Evolutionary conservation across 116 monocot genomes (phyloP).

Genomic region (Posidonia oceanica): DNA sequence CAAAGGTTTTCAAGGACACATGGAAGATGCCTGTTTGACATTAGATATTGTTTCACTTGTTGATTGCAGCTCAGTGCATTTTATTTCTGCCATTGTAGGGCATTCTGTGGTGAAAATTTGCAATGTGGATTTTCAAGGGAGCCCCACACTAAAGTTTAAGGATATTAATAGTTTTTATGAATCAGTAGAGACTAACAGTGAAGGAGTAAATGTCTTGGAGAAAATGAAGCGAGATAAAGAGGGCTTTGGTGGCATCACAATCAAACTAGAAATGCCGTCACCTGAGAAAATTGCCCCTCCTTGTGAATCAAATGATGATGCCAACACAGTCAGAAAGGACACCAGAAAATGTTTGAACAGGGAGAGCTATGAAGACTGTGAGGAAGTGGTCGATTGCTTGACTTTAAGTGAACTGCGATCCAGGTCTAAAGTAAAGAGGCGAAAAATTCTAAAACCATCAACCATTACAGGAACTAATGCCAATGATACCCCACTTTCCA

Average conservation of each 20-base stretch:
- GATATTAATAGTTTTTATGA: not conserved
- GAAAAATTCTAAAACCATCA: slow-evolving; percentile 10
- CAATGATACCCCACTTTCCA: not conserved
- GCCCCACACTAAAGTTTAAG: not conserved
- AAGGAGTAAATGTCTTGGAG: not conserved
- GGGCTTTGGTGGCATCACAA: not conserved
- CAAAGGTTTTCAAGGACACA: not conserved
- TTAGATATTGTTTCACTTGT: slow-evolving; percentile 1
- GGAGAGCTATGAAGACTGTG: not conserved
- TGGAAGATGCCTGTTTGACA: not conserved
- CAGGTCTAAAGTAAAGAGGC: slow-evolving; percentile 41
- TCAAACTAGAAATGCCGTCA: not conserved
- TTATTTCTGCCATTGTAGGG: not conserved
- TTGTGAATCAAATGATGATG: not conserved
- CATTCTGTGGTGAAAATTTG: slow-evolving; percentile 1
- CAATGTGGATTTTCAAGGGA: not conserved
- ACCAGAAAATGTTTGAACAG: no score
- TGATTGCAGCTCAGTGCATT: not conserved
- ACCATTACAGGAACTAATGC: not conserved
- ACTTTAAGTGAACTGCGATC: slow-evolving; percentile 29
- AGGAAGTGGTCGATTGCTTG: slow-evolving; percentile 3
- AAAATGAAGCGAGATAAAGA: not conserved
- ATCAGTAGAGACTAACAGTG: not conserved
- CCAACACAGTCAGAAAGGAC: not conserved
- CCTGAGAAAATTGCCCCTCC: not conserved